phyloP scores from a whole-genome alignment of 768 basidiomycete species.

The Macrolepiota albuminosa region DNA sequence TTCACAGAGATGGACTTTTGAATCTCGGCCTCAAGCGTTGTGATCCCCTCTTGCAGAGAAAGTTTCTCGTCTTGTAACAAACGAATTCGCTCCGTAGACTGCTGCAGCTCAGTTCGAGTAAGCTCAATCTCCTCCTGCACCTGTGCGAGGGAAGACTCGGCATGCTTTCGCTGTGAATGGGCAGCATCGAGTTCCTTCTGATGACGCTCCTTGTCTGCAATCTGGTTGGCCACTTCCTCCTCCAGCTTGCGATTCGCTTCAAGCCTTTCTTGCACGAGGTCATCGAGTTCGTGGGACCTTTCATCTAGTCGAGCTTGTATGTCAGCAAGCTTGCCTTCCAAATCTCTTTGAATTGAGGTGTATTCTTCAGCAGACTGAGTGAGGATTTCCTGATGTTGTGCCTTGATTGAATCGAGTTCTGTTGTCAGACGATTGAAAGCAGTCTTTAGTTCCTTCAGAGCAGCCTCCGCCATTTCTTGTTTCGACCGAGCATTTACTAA shows the following conservation, averaged over 20 bases:
- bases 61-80: constrained; percentile 46
- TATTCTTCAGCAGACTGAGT: constrained; percentile 24
- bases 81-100: constrained; percentile 30
- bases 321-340: constrained; percentile 30
- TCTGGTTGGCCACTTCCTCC: constrained; percentile 30
- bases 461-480: constrained; percentile 7
- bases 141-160: constrained; percentile 28
- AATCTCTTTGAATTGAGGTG: constrained; percentile 17
- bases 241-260: constrained; percentile 34
- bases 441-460: constrained; percentile 14
- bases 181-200: constrained; percentile 26
- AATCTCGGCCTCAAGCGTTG: constrained; percentile 56
- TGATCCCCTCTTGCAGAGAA: constrained; percentile 49
- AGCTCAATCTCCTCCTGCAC: constrained; percentile 31
- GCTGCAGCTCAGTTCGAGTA: constrained; percentile 36
- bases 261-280: constrained; percentile 31
- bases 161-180: constrained; percentile 22
- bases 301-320: constrained; percentile 32
- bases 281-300: constrained; percentile 31
- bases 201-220: constrained; percentile 27
- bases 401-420: constrained; percentile 19
- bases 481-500: constrained; percentile 7
- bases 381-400: constrained; percentile 27
- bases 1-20: constrained; percentile 59
- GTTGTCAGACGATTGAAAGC: constrained; percentile 10